Evolutionary conservation across 768 basidiomycete genomes (phyloP), one percentile per base, ranked within the genome.

Genomic region (Termitomyces sp.): DNA sequence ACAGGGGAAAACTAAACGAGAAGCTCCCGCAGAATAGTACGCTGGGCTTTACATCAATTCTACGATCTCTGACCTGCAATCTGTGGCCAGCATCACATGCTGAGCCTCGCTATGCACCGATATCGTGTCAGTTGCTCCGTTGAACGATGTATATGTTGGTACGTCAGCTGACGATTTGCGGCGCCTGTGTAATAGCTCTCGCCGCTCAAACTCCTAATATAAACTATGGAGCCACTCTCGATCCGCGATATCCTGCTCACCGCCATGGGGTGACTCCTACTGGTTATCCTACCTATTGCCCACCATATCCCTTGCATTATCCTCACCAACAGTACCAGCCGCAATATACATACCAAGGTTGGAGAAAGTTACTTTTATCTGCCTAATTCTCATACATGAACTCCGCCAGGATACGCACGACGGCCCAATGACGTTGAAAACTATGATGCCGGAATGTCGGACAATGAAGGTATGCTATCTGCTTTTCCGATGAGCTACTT

Each of bases 21-120:
- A 61, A 62, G 40, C 49, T 57, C 38, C 41, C 61, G 48, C 63
- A 68, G 56, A 64, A 65, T 46, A 59, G 67, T 68, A 64, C 54
- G 66, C 63, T 57, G n/a, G 64, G 64, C 56, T 61, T 61, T 58
- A 57, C 52, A 28, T 52, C 40, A 49, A 52, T 63, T 35, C 60
- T 66, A 50, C 62, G 64, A 33, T 57, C 59, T 57, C 64, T 66
- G 43, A 66, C 60, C 43, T 66, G 64, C 60, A 55, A 63, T 56
- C 49, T 66, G 46, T 66, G 64, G 64, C 64, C 64, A 66, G 64
- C 64, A 53, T 52, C 61, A 14, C 49, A 41, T 20, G 59, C 58
- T 61, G 55, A 47, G 41, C 58, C 46, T 50, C 57, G 9, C 8
- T 50, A 60, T 33, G 59, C 38, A 50, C 32, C 54, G 2, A 50